Percentiles rank a stretch among this genome's conserved stretches.
Conservation (phyloP, 2,329 filamentous ascomycete genomes). For the Neurospora sp. region DNA sequence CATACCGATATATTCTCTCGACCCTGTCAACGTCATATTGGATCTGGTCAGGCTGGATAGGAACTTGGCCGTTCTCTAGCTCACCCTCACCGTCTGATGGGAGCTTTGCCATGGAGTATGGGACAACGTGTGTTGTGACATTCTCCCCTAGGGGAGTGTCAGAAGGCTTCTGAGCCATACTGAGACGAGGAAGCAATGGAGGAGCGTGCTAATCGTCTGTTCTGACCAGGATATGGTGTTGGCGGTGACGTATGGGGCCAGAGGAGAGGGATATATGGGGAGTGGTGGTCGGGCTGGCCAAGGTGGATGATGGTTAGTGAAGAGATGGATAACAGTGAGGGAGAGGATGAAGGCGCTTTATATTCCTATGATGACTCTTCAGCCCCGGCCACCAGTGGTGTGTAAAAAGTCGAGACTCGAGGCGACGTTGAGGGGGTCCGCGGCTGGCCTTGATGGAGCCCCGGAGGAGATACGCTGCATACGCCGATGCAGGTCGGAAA, state of each 20-base stretch:
- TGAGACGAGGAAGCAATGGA: slow-evolving; percentile 42
- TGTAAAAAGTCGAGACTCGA: neutral
- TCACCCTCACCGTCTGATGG: neutral
- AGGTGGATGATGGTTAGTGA: neutral
- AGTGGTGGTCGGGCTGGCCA: neutral
- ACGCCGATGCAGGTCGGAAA: neutral
- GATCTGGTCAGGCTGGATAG: slow-evolving; percentile 9
- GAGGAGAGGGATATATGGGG: neutral
- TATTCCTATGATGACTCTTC: neutral
- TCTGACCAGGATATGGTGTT: slow-evolving; percentile 19
- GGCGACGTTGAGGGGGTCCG: neutral
- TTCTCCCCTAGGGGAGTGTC: slow-evolving; percentile 24
- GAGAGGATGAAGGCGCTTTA: neutral
- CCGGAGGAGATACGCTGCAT: neutral
- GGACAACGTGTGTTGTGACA: slow-evolving; percentile 15
- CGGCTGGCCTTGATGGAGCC: neutral
- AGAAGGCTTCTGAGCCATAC: slow-evolving; percentile 32
- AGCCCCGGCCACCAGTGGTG: neutral
- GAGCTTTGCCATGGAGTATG: slow-evolving; percentile 12
- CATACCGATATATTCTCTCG: slow-evolving; percentile 42
- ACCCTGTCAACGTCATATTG: slow-evolving; percentile 41
- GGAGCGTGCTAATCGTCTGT: slow-evolving; percentile 39
- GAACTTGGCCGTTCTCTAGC: slow-evolving; percentile 4
- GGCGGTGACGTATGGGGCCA: neutral
- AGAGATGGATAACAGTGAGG: neutral